Percentiles rank a stretch among this genome's conserved stretches.
Evolutionary conservation across 768 basidiomycete species (phyloP).

Genomic region (Phaffia tasmanica): DNA sequence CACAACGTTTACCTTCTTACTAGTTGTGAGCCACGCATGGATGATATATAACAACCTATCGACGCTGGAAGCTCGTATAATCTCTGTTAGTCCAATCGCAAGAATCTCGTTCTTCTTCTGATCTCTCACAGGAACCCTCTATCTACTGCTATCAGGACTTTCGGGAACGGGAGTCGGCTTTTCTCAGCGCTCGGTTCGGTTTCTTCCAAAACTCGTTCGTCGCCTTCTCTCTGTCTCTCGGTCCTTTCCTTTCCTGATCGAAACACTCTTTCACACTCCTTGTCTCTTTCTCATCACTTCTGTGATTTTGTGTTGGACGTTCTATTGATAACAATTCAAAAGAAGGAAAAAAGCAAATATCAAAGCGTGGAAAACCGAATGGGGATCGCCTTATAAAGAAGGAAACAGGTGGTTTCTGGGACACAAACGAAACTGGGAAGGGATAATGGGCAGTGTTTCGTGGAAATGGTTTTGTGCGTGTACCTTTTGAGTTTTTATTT

Average conservation of each 20-base stretch:
- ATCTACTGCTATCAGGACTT: background rate
- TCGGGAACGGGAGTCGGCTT: background rate
- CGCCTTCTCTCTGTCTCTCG: background rate
- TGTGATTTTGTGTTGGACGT: too few species aligned
- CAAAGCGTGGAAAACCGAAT: background rate
- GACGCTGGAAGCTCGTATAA: conserved; percentile 16
- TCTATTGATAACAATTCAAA: too few species aligned
- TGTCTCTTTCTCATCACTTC: background rate
- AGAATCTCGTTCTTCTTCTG: background rate
- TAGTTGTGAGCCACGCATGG: background rate
- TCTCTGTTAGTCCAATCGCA: background rate
- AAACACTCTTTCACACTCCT: background rate
- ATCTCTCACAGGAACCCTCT: background rate
- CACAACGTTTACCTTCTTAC: conserved; percentile 3
- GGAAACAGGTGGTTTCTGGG: conserved; percentile 21
- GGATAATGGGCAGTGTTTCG: conserved; percentile 7
- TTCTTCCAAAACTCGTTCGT: conserved; percentile 1
- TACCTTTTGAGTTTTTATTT: too few species aligned
- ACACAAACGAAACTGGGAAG: conserved; percentile 9
- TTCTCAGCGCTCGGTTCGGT: background rate
- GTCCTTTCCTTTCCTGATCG: background rate
- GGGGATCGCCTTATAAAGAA: conserved; percentile 7
- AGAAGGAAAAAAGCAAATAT: background rate
- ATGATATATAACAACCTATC: conserved; percentile 13
- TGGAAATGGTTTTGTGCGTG: conserved; percentile 4